Evolutionary conservation across 352 stramenopile species (phyloP), one percentile per base, ranked within the genome.

Genomic region (Pythium angustatum): DNA sequence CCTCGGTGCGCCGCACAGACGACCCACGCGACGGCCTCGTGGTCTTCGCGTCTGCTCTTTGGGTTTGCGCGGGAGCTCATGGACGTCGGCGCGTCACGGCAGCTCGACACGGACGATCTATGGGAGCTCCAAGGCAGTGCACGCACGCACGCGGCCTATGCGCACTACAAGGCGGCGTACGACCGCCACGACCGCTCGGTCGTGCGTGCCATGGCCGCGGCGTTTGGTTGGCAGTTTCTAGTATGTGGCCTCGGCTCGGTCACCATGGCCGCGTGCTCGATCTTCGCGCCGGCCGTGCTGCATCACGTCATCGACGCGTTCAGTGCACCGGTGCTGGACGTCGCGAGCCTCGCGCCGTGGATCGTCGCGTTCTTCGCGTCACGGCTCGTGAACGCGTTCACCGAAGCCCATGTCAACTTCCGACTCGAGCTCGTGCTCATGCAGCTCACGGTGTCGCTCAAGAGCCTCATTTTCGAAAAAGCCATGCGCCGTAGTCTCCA

Each of bases 391-490:
- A 70, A 73, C 49, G 60, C 58, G 21, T 66, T 76, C 33, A 45
- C 43, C 10, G 38, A 57, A 4, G 45, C 61, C 0, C 68, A 74
- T 33, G 50, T 74, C 14, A 51, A 65, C 28, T 76, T 63, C 30
- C 40, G 64, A 28, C 17, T 79, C 17, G 61, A 76, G 22, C 34
- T 65, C 1, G 36, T 41, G 34, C 40, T 72, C 19, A 24, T 79
- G 12, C 61, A 58, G 10, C 47, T 79, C 33, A 64, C 54, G 1
- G 68, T 62, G 19, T 62, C 58, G 1, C 30, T 78, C 17, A 72
- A 73, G 40, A 59, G 38, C 9, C 24, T 75, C 34, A 17, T 78
- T 5, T 75, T 78, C 30, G 62, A 63, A 17, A 78, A 75, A 57
- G 45, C 67, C 5, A 64, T 73, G 60, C 66, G 62, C 12, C 63